Conservation (phyloP, 208 protist species). For the Leishmania lainsoni region DNA sequence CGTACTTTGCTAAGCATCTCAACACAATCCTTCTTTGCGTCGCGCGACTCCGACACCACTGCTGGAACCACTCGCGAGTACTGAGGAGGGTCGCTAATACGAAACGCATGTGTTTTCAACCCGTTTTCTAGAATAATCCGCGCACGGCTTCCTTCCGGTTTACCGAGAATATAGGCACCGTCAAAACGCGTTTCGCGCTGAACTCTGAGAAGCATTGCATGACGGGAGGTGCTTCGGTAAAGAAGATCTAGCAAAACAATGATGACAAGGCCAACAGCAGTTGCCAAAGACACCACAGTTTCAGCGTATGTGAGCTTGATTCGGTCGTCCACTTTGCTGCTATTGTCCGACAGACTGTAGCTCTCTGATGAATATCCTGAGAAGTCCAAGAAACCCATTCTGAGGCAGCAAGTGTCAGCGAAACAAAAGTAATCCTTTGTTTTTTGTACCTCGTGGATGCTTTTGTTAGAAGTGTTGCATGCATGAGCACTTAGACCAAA, state of each 20-base stretch:
- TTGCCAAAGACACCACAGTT: slow-evolving; percentile 75
- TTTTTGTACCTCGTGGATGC: not conserved
- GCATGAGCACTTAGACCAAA: not conserved
- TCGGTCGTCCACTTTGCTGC: slow-evolving; percentile 8
- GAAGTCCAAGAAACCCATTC: not conserved
- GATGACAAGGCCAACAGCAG: slow-evolving; percentile 66
- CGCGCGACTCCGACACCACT: slow-evolving; percentile 67
- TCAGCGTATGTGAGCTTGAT: slow-evolving; percentile 67
- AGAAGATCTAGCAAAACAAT: slow-evolving; percentile 63
- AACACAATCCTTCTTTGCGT: slow-evolving; percentile 69
- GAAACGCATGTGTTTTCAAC: slow-evolving; percentile 59
- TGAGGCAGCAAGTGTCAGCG: not conserved
- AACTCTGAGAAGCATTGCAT: slow-evolving; percentile 54
- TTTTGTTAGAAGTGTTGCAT: not conserved
- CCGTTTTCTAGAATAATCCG: slow-evolving; percentile 76
- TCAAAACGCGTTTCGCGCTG: slow-evolving; percentile 79
- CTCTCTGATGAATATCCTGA: slow-evolving; percentile 1
- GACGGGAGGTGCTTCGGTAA: slow-evolving; percentile 54
- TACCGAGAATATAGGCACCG: slow-evolving; percentile 70
- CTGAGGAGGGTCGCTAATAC: slow-evolving; percentile 65
- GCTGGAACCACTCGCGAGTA: slow-evolving; percentile 62
- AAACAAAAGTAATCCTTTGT: not conserved
- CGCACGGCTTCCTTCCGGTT: slow-evolving; percentile 39
- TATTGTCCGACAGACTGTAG: not conserved
- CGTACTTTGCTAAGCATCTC: slow-evolving; percentile 81